phyloP scores from a whole-genome alignment of 495 filamentous ascomycete genomes.

The Penicillium chermesinum region DNA sequence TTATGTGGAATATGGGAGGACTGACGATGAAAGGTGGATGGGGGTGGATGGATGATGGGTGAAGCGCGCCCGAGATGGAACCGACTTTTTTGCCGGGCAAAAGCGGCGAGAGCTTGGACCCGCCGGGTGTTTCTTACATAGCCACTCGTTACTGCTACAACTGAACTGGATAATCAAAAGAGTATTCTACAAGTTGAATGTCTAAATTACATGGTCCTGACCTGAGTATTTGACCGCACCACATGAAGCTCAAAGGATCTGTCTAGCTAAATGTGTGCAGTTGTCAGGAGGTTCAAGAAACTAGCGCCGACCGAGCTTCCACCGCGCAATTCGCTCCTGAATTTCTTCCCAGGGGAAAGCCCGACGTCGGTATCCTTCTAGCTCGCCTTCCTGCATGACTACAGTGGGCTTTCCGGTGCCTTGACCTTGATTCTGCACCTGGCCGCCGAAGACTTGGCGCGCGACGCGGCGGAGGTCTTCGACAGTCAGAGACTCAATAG shows the following conservation, averaged over 20 bases:
- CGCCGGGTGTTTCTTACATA: conserved; percentile 5
- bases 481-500: conserved; percentile 78
- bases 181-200: not conserved
- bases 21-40: conserved; percentile 9
- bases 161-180: too few relatives aligned
- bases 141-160: too few relatives aligned
- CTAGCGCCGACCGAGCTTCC: conserved; percentile 74
- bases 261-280: too few relatives aligned
- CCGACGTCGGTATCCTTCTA: conserved; percentile 40
- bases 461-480: conserved; percentile 85
- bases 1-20: conserved; percentile 10
- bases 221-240: not conserved
- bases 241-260: not conserved
- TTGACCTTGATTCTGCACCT: conserved; percentile 66
- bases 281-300: too few relatives aligned
- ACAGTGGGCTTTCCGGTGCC: conserved; percentile 93
- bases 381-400: conserved; percentile 73
- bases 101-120: conserved; percentile 39
- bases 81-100: conserved; percentile 46
- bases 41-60: conserved; percentile 26
- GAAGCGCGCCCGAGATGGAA: conserved; percentile 25
- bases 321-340: conserved; percentile 74
- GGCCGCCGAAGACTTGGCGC: conserved; percentile 67
- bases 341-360: conserved; percentile 81
- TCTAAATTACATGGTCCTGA: conserved; percentile 16